Conservation (phyloP, 2,329 filamentous ascomycete species). For the Fusarium haematococcum region DNA sequence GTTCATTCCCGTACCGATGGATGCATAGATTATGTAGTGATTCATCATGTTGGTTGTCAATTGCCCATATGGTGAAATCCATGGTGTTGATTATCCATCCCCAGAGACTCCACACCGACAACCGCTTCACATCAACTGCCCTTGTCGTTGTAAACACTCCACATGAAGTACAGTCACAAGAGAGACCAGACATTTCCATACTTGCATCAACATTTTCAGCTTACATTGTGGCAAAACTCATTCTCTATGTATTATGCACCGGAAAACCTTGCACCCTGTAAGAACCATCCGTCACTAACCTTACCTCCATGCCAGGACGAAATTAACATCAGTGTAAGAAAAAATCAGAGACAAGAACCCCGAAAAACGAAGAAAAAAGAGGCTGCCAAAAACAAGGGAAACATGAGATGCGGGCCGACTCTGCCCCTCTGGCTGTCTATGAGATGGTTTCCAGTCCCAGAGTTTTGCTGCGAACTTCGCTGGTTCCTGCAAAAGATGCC, state of each 20-base stretch:
- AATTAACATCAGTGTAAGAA: conserved; percentile 33
- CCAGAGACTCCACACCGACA: background rate
- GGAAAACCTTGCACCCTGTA: conserved; percentile 41
- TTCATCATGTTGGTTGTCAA: background rate
- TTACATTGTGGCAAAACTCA: conserved; percentile 40
- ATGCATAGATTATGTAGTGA: background rate
- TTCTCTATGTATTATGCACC: conserved; percentile 48
- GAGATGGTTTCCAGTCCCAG: conserved; percentile 43
- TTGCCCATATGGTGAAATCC: background rate
- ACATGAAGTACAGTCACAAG: background rate
- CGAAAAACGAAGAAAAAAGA: conserved; percentile 39
- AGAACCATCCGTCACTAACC: conserved; percentile 42
- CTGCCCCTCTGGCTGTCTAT: conserved; percentile 45
- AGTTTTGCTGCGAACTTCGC: conserved; percentile 39
- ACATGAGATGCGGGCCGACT: conserved; percentile 41
- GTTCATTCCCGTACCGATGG: background rate
- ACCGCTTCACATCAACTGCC: background rate
- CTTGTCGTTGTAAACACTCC: background rate
- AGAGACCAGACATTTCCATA: background rate
- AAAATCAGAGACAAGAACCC: conserved; percentile 36
- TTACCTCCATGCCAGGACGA: conserved; percentile 42
- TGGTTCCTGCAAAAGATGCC: conserved; percentile 42
- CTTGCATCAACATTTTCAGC: conserved; percentile 17
- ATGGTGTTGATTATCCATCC: background rate
- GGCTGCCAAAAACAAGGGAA: conserved; percentile 41